Conservation (phyloP, 78 protist genomes). For the Guillardia theta region DNA sequence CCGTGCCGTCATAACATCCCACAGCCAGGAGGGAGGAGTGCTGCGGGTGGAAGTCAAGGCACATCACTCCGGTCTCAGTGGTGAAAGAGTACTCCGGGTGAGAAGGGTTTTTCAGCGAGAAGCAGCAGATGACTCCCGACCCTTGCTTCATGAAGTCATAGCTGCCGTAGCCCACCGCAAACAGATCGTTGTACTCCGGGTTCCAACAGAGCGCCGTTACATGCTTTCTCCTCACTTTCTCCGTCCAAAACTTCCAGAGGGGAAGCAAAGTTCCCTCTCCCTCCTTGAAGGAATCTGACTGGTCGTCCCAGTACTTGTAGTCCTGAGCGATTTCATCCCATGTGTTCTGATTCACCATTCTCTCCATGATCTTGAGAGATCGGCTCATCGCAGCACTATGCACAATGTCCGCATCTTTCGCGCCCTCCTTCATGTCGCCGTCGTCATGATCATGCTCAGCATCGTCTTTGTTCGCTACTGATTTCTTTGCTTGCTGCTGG, state of each 20-base stretch:
- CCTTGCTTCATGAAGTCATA: slow-evolving; percentile 72
- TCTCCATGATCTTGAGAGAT: slow-evolving; percentile 60
- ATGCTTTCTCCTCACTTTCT: slow-evolving; percentile 19
- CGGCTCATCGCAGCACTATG: background rate
- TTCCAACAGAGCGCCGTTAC: slow-evolving; percentile 76
- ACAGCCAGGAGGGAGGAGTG: slow-evolving; percentile 62
- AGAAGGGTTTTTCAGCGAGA: slow-evolving; percentile 79
- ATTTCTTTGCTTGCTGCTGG: too few relatives aligned
- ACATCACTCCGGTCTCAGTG: slow-evolving; percentile 75
- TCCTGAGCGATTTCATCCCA: slow-evolving; percentile 65
- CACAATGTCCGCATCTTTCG: background rate
- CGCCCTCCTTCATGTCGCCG: background rate
- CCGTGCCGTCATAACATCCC: slow-evolving; percentile 81
- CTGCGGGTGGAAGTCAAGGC: slow-evolving; percentile 73
- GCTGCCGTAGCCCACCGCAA: slow-evolving; percentile 84
- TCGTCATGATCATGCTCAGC: background rate
- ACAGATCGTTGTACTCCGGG: slow-evolving; percentile 78
- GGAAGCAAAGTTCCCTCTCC: slow-evolving; percentile 78
- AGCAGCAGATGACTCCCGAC: slow-evolving; percentile 66
- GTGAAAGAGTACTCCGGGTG: slow-evolving; percentile 70
- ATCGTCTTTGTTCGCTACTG: too few relatives aligned
- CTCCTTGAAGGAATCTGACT: slow-evolving; percentile 56
- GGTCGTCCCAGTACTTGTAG: slow-evolving; percentile 75
- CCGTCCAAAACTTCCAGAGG: slow-evolving; percentile 68
- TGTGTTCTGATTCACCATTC: slow-evolving; percentile 81